These are phyloP conservation scores for Pleurotus platypus DNA, from an alignment of 768 basidiomycete genomes.

Conservation along the genomic window DNA sequence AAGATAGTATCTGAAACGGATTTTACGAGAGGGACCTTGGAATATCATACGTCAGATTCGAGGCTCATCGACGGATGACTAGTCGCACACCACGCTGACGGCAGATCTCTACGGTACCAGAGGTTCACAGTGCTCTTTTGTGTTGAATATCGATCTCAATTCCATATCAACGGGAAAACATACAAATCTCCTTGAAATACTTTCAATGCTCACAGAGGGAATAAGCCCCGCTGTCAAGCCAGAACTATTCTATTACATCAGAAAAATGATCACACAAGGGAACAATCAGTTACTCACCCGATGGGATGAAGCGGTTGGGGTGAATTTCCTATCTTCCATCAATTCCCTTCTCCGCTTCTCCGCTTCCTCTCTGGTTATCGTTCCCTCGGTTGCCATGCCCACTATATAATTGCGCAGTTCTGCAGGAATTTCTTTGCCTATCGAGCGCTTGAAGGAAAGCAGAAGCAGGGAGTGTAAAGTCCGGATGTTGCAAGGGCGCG, in stretches of 20 bases:
- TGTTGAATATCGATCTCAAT: too few relatives aligned
- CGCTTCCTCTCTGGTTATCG: conserved; percentile 1
- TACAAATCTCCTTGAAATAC: neutral
- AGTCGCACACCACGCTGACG: too few relatives aligned
- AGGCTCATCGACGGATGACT: too few relatives aligned
- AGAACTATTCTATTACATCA: neutral
- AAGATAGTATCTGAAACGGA: too few relatives aligned
- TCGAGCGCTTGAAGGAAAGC: neutral
- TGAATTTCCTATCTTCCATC: neutral
- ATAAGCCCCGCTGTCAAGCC: neutral
- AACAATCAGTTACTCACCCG: neutral
- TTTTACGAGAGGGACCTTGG: too few relatives aligned
- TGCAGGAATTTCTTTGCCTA: neutral
- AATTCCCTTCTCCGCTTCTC: neutral
- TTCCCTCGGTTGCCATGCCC: neutral
- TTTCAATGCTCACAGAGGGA: neutral
- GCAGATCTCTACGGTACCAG: too few relatives aligned
- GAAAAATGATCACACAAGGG: neutral
- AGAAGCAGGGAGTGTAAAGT: neutral
- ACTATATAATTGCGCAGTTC: neutral
- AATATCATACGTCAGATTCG: too few relatives aligned
- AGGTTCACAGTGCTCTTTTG: too few relatives aligned
- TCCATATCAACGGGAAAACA: too few relatives aligned
- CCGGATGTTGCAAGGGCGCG: neutral
- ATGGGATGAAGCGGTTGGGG: neutral